These are phyloP conservation scores for Paecilomyces niveus DNA, from an alignment of 2,329 filamentous ascomycete genomes.

Conservation along the genomic window DNA sequence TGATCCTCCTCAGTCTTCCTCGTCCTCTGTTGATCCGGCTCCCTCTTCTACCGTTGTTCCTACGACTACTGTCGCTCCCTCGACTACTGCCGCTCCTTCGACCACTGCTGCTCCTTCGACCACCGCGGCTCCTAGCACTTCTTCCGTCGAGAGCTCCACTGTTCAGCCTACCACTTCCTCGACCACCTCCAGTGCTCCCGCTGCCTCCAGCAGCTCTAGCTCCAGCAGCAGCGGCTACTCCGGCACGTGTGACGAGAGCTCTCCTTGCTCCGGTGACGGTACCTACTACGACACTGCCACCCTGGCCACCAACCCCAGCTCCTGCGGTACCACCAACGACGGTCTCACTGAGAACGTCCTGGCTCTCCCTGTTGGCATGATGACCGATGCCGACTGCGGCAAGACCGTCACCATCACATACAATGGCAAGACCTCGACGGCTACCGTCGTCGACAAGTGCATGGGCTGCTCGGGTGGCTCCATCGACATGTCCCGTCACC, in stretches of 20 bases:
- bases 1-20: too few relatives aligned
- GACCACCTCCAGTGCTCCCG: slow-evolving; percentile 14
- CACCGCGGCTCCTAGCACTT: slow-evolving; percentile 3
- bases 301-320: slow-evolving; percentile 42
- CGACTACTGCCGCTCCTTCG: background rate
- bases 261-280: slow-evolving; percentile 51
- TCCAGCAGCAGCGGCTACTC: slow-evolving; percentile 6
- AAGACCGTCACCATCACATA: slow-evolving; percentile 57
- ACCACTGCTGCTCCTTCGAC: slow-evolving; percentile 4
- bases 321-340: slow-evolving; percentile 57
- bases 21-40: too few relatives aligned
- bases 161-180: slow-evolving; percentile 10
- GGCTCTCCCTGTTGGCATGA: slow-evolving; percentile 59
- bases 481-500: slow-evolving; percentile 56
- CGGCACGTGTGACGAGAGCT: slow-evolving; percentile 18
- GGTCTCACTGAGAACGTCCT: slow-evolving; percentile 56
- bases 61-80: background rate
- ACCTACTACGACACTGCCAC: slow-evolving; percentile 68
- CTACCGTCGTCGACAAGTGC: slow-evolving; percentile 67
- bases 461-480: slow-evolving; percentile 52
- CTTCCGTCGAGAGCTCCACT: slow-evolving; percentile 11
- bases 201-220: slow-evolving; percentile 9
- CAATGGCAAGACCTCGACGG: slow-evolving; percentile 52
- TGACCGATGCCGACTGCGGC: slow-evolving; percentile 66
- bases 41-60: too few relatives aligned